phyloP scores from a whole-genome alignment of 495 filamentous ascomycete species.

The Alectoria sarmentosa region DNA sequence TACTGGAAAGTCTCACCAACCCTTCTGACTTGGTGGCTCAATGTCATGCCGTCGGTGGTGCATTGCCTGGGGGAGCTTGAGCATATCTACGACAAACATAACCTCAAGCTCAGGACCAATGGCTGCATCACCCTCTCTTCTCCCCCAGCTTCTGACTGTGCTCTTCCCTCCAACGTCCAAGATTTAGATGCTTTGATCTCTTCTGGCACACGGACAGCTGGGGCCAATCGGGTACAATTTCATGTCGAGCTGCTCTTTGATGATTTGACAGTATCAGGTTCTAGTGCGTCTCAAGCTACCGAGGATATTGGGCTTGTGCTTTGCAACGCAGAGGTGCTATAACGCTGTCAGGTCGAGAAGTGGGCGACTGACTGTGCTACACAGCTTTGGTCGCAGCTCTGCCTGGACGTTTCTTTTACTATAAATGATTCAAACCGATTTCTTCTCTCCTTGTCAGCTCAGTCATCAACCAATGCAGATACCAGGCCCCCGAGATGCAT shows the following conservation, averaged over 20 bases:
- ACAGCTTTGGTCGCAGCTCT: slow-evolving; percentile 20
- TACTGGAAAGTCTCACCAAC: neutral
- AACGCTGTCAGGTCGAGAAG: neutral
- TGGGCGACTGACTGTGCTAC: slow-evolving; percentile 7
- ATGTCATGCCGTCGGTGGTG: slow-evolving; percentile 9
- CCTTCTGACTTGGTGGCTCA: neutral
- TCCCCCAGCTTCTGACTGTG: neutral
- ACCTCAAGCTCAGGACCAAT: slow-evolving; percentile 15
- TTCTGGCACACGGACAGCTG: slow-evolving; percentile 13
- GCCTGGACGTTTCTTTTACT: slow-evolving; percentile 14
- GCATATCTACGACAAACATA: slow-evolving; percentile 13
- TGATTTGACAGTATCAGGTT: slow-evolving; percentile 1
- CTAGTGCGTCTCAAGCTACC: neutral
- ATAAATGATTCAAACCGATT: neutral
- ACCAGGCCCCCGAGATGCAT: slow-evolving; percentile 4
- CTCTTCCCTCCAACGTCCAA: neutral
- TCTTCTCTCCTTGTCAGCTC: slow-evolving; percentile 9
- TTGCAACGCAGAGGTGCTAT: slow-evolving; percentile 13
- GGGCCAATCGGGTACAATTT: slow-evolving; percentile 9
- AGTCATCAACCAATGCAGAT: neutral
- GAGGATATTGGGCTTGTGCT: slow-evolving; percentile 14
- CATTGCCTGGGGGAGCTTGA: slow-evolving; percentile 13
- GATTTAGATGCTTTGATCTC: slow-evolving; percentile 14
- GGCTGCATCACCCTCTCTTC: slow-evolving; percentile 5
- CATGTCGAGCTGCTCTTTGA: slow-evolving; percentile 12